Evolutionary conservation across 805 yeast species (phyloP).

Genomic region (Saccharomycopsis fermentans): DNA sequence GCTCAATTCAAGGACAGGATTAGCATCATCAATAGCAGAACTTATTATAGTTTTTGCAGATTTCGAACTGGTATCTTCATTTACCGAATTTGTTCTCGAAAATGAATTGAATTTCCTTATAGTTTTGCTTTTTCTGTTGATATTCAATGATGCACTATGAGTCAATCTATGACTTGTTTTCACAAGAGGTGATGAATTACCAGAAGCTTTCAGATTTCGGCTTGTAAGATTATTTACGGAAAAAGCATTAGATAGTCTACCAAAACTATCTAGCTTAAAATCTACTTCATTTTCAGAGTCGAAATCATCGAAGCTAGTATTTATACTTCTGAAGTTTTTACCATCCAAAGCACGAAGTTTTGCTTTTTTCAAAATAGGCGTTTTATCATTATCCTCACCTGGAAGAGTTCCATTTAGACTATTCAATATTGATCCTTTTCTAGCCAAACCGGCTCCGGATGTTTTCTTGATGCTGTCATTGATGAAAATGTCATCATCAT

Average conservation of each 20-base stretch:
- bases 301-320: constrained; percentile 8
- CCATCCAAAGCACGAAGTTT: neutral
- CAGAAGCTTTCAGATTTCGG: neutral
- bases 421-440: neutral
- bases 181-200: neutral
- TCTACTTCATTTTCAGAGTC: constrained; percentile 12
- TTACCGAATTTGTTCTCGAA: constrained; percentile 9
- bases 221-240: neutral
- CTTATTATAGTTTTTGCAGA: constrained; percentile 10
- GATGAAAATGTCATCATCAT: constrained; percentile 5
- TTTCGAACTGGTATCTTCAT: constrained; percentile 1
- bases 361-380: neutral
- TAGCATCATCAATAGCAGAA: constrained; percentile 15
- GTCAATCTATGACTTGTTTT: neutral
- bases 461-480: constrained; percentile 6
- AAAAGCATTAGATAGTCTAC: constrained; percentile 5
- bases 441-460: neutral
- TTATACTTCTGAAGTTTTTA: neutral
- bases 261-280: constrained; percentile 15
- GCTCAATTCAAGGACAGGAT: constrained; percentile 13
- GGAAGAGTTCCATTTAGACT: constrained; percentile 2
- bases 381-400: neutral
- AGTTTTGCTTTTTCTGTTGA: neutral
- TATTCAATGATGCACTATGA: constrained; percentile 1
- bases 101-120: constrained; percentile 4